These are phyloP conservation scores for Aureobasidium sp. DNA, from an alignment of 2,329 filamentous ascomycete genomes.

Conservation along the genomic window DNA sequence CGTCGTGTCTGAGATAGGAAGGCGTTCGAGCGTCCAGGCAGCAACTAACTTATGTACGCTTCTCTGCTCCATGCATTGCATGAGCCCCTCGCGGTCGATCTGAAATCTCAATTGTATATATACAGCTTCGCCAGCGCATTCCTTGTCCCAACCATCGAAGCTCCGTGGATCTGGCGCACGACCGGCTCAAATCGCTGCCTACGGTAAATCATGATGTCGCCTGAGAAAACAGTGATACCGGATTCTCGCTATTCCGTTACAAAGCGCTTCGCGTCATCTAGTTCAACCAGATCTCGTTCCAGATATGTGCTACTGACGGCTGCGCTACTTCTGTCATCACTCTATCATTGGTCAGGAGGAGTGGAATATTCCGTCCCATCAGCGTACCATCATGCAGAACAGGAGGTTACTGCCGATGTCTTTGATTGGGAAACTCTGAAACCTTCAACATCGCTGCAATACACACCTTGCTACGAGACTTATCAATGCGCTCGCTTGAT, in stretches of 20 bases:
- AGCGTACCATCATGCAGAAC: background rate
- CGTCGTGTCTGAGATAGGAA: too few relatives aligned
- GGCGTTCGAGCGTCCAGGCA: too few relatives aligned
- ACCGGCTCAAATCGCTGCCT: background rate
- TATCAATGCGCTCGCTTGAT: conserved; percentile 43
- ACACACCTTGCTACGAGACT: conserved; percentile 34
- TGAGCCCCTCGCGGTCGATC: too few relatives aligned
- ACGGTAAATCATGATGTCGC: background rate
- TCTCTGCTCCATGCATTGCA: too few relatives aligned
- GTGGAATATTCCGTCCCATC: background rate
- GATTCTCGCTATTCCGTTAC: background rate
- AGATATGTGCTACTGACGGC: background rate
- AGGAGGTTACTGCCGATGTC: too few relatives aligned
- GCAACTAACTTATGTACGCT: too few relatives aligned
- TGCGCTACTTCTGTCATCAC: background rate
- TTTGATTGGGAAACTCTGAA: background rate
- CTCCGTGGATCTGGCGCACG: background rate
- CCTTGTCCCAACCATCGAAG: background rate
- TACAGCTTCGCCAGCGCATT: too few relatives aligned
- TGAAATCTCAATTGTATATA: too few relatives aligned
- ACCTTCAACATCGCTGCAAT: conserved; percentile 1
- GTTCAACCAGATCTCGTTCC: background rate
- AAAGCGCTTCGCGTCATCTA: too few relatives aligned
- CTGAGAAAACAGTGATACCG: background rate
- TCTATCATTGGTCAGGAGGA: background rate